phyloP scores from a whole-genome alignment of 1,284 basidiomycete species.

The Kwoniella shivajii region DNA sequence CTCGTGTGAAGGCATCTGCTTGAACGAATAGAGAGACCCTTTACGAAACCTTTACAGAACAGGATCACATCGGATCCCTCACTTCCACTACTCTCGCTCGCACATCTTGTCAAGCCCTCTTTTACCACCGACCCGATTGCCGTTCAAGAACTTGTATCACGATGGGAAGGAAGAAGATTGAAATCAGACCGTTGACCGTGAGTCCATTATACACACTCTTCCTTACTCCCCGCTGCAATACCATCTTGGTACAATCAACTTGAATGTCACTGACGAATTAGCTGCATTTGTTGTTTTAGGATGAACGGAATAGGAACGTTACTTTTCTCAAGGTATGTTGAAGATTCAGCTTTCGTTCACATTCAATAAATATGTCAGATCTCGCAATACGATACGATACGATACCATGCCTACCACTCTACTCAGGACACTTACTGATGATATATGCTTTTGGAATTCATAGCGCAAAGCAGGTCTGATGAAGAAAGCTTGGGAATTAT shows the following conservation, averaged over 20 bases:
- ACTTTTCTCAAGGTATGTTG: constrained; percentile 48
- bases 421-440: neutral
- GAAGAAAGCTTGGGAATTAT: constrained; percentile 56
- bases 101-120: too few relatives aligned
- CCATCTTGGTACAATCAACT: too few relatives aligned
- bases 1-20: too few relatives aligned
- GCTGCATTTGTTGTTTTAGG: constrained; percentile 26
- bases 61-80: too few relatives aligned
- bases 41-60: too few relatives aligned
- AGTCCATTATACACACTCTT: constrained; percentile 25
- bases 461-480: constrained; percentile 54
- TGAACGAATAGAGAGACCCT: too few relatives aligned
- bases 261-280: too few relatives aligned
- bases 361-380: too few relatives aligned
- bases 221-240: too few relatives aligned
- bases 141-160: neutral
- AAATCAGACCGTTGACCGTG: constrained; percentile 51
- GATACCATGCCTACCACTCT: too few relatives aligned
- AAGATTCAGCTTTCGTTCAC: neutral
- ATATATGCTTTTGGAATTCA: neutral
- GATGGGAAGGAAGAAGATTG: constrained; percentile 56
- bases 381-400: too few relatives aligned
- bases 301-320: constrained; percentile 54
- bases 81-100: too few relatives aligned
- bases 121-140: neutral